These are phyloP conservation scores for Acacia confusa DNA, from an alignment of 306 rosid species.

Conservation along the genomic window DNA sequence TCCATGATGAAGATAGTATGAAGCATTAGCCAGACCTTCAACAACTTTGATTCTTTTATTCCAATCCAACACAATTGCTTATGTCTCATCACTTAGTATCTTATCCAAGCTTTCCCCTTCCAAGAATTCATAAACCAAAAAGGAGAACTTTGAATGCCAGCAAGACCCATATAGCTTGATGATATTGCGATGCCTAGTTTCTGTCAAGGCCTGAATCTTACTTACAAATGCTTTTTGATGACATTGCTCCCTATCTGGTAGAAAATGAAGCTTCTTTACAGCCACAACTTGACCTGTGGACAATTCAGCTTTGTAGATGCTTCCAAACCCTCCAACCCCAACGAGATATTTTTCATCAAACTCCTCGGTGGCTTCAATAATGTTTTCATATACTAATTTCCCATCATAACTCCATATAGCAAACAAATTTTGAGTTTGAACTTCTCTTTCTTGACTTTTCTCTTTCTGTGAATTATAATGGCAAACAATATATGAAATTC, in stretches of 20 bases:
- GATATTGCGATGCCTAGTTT: no score
- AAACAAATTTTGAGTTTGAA: not conserved
- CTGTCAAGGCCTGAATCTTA: no score
- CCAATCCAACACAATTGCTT: conserved; percentile 25
- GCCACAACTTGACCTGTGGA: no score
- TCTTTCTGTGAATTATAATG: not conserved
- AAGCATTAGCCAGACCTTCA: not conserved
- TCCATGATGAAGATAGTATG: conserved; percentile 13
- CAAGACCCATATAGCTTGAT: not conserved
- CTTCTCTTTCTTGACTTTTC: not conserved
- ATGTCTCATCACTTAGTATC: conserved; percentile 13
- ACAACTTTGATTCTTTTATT: not conserved
- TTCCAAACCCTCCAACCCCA: no score
- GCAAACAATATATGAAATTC: no score
- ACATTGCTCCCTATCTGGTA: not conserved
- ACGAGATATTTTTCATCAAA: no score
- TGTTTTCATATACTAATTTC: no score
- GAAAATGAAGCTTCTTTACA: not conserved
- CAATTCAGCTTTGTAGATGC: no score
- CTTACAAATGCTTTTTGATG: not conserved
- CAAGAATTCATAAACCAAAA: not conserved
- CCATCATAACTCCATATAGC: no score
- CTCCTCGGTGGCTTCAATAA: no score
- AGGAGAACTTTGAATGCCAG: not conserved
- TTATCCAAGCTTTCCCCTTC: conserved; percentile 15